A percentile compares a stretch with the other conserved stretches of the same genome.
Evolutionary conservation across 2,329 filamentous ascomycete species (phyloP).

Genomic region (Cylindrodendrum hubeiense): DNA sequence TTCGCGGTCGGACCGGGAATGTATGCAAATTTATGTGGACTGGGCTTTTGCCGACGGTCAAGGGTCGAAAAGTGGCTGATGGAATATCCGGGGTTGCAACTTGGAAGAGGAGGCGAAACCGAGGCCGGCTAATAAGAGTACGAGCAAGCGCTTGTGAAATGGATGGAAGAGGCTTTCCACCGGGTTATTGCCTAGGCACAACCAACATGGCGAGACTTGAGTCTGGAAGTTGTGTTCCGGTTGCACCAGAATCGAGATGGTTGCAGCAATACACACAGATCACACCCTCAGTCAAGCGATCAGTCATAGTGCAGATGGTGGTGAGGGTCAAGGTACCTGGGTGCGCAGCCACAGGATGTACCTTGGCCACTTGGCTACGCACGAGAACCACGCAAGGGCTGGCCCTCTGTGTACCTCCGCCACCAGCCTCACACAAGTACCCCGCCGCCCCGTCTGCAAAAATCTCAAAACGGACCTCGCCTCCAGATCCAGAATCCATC

Average conservation of each 20-base stretch:
- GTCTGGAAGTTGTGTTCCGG: conserved; percentile 5
- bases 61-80: conserved; percentile 12
- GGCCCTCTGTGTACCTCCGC: conserved; percentile 6
- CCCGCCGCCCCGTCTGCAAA: conserved; percentile 30
- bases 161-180: conserved; percentile 20
- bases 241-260: background rate
- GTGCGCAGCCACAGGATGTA: conserved; percentile 35
- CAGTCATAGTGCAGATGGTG: conserved; percentile 10
- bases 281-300: conserved; percentile 3
- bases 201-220: background rate
- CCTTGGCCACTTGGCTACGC: background rate
- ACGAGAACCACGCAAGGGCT: too few relatives aligned
- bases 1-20: conserved; percentile 20
- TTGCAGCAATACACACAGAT: conserved; percentile 5
- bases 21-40: conserved; percentile 17
- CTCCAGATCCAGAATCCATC: conserved; percentile 40
- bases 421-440: conserved; percentile 27
- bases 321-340: conserved; percentile 29
- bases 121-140: conserved; percentile 26
- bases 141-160: conserved; percentile 18
- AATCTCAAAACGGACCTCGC: conserved; percentile 43
- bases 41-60: background rate
- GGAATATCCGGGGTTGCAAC: conserved; percentile 3
- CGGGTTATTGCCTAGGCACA: conserved; percentile 1
- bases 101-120: conserved; percentile 23